Percentiles rank a stretch among this genome's conserved stretches.
Conservation (phyloP, 2,329 filamentous ascomycete species). For the Reticulascus tulasneorum region DNA sequence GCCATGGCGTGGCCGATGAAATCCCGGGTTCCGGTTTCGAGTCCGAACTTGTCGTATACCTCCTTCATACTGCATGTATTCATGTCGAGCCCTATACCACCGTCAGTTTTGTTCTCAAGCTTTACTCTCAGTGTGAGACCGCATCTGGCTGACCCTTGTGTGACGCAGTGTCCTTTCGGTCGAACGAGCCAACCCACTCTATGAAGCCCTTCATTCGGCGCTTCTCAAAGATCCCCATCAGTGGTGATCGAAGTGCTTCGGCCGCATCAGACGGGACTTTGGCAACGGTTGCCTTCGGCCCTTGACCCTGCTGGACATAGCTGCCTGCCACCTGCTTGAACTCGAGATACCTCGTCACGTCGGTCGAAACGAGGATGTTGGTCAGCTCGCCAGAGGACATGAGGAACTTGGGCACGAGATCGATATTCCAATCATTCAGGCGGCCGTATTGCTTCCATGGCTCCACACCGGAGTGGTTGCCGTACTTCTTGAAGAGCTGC, state of each 20-base stretch:
- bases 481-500: slow-evolving; percentile 95
- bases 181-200: slow-evolving; percentile 88
- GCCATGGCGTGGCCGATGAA: slow-evolving; percentile 99
- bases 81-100: slow-evolving; percentile 70
- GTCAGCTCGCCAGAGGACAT: slow-evolving; percentile 98
- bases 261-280: slow-evolving; percentile 93
- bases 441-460: slow-evolving; percentile 98
- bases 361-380: slow-evolving; percentile 96
- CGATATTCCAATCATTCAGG: slow-evolving; percentile 98
- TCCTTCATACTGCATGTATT: slow-evolving; percentile 85
- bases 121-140: background rate
- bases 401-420: slow-evolving; percentile 95
- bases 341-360: slow-evolving; percentile 83
- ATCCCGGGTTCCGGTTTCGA: slow-evolving; percentile 84
- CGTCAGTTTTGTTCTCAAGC: background rate
- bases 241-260: slow-evolving; percentile 84
- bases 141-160: slow-evolving; percentile 69
- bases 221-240: slow-evolving; percentile 99
- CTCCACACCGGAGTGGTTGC: slow-evolving; percentile 79
- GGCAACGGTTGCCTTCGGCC: slow-evolving; percentile 83
- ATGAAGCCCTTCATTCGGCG: slow-evolving; percentile 93
- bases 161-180: slow-evolving; percentile 73
- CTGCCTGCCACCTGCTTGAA: slow-evolving; percentile 95
- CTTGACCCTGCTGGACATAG: slow-evolving; percentile 86
- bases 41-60: slow-evolving; percentile 96